Evolutionary conservation across 441 rosid species (phyloP).

Genomic region (Adansonia rubrostipa): DNA sequence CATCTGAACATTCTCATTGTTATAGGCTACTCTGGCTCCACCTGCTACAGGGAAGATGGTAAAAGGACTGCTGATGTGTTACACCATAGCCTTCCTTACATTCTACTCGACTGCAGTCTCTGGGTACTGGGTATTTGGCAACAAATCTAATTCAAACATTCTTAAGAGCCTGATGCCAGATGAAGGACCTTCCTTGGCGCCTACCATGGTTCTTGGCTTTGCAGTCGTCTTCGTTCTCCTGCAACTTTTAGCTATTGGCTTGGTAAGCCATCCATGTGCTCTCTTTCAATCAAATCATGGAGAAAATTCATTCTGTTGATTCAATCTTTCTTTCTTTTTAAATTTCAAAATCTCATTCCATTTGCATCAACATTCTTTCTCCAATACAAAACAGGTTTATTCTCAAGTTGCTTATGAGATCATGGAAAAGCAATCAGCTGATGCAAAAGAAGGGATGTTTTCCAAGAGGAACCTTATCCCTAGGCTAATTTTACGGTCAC

Average conservation of each 20-base stretch:
- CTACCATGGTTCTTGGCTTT: slow-evolving; percentile 70
- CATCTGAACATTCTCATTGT: slow-evolving; percentile 10
- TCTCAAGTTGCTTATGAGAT: slow-evolving; percentile 97
- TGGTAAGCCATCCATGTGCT: slow-evolving; percentile 42
- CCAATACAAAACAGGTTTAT: slow-evolving; percentile 59
- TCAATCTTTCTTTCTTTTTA: background rate
- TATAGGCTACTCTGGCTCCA: slow-evolving; percentile 92
- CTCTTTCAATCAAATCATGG: background rate
- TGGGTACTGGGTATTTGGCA: slow-evolving; percentile 83
- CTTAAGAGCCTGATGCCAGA: slow-evolving; percentile 87
- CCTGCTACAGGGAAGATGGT: slow-evolving; percentile 96
- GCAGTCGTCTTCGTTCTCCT: slow-evolving; percentile 73
- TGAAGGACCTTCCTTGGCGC: slow-evolving; percentile 76
- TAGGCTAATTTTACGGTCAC: slow-evolving; percentile 65
- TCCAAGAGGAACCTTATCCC: slow-evolving; percentile 79
- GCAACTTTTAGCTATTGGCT: slow-evolving; percentile 91
- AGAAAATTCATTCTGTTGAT: background rate
- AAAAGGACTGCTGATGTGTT: slow-evolving; percentile 86
- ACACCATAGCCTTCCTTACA: slow-evolving; percentile 65
- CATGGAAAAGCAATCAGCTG: slow-evolving; percentile 82
- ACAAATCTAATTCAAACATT: slow-evolving; percentile 72
- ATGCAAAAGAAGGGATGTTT: slow-evolving; percentile 78
- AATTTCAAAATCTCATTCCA: background rate
- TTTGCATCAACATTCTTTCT: background rate
- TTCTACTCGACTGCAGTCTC: slow-evolving; percentile 80